Percentiles rank a stretch among this genome's conserved stretches.
phyloP scores from a whole-genome alignment of 1,139 yeast genomes.

The Entelexis sorbosivorans region DNA sequence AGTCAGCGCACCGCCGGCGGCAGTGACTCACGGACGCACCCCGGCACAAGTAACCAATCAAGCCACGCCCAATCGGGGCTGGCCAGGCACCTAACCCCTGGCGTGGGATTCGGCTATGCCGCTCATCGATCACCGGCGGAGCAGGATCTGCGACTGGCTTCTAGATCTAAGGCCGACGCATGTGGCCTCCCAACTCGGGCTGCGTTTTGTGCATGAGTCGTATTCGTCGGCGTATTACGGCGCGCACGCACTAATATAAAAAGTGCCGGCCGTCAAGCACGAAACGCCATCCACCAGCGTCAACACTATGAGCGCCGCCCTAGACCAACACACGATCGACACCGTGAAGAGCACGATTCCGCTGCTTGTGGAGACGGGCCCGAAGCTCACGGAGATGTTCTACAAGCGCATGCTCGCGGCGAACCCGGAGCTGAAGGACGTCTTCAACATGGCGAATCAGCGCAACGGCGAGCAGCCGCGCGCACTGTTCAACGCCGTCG shows the following conservation, averaged over 20 bases:
- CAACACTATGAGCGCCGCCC: neutral
- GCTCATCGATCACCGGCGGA: neutral
- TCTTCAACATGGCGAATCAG: conserved; percentile 2
- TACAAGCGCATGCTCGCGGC: conserved; percentile 1
- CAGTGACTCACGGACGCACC: neutral
- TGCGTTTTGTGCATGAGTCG: neutral
- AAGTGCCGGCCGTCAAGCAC: no score
- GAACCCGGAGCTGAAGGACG: conserved; percentile 1
- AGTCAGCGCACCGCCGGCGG: no score
- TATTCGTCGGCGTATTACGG: neutral
- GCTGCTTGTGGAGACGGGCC: conserved; percentile 1
- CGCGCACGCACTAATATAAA: neutral
- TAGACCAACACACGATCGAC: neutral
- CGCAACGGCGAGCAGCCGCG: neutral
- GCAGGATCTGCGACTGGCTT: neutral
- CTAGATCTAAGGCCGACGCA: neutral
- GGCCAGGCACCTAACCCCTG: neutral
- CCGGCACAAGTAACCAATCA: neutral
- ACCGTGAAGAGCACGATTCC: neutral
- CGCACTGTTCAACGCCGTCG: conserved; percentile 1
- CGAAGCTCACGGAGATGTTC: neutral
- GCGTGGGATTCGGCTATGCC: neutral
- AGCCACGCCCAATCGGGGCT: neutral
- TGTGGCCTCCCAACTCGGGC: neutral
- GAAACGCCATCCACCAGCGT: no score